Percentiles rank a stretch among this genome's conserved stretches.
Evolutionary conservation across 495 filamentous ascomycete species (phyloP).

Genomic region (Chaetomidium leptoderma): DNA sequence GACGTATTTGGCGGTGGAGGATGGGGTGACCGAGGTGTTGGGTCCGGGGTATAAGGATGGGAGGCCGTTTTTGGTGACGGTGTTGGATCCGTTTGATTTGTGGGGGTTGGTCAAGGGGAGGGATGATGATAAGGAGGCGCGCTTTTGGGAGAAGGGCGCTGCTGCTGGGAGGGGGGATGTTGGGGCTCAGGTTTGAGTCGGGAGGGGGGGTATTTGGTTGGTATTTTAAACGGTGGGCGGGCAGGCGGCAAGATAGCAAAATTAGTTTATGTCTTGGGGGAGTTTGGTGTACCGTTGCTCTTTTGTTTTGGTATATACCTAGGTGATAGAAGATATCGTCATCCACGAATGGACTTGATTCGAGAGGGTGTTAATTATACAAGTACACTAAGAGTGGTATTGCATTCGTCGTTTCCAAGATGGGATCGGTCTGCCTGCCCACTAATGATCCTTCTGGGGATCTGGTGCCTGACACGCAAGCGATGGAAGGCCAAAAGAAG

Average conservation of each 20-base stretch:
- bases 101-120: slow-evolving; percentile 51
- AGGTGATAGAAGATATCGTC: too few relatives aligned
- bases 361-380: too few relatives aligned
- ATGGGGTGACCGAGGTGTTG: slow-evolving; percentile 61
- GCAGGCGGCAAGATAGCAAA: too few relatives aligned
- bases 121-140: slow-evolving; percentile 46
- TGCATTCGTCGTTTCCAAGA: too few relatives aligned
- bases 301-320: too few relatives aligned
- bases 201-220: neutral
- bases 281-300: too few relatives aligned
- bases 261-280: too few relatives aligned
- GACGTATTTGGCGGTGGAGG: slow-evolving; percentile 55
- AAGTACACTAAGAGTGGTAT: too few relatives aligned
- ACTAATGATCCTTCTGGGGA: neutral
- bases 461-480: neutral
- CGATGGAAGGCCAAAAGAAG: neutral
- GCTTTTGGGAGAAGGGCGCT: slow-evolving; percentile 51
- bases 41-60: slow-evolving; percentile 60
- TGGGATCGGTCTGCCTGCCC: too few relatives aligned
- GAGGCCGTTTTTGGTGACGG: slow-evolving; percentile 48
- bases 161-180: neutral
- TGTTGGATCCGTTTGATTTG: slow-evolving; percentile 67
- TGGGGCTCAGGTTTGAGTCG: slow-evolving; percentile 10
- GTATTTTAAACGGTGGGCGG: too few relatives aligned
- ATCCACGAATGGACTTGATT: too few relatives aligned